Base-by-base conservation (phyloP, 2,329 filamentous ascomycete genomes). In the Cladosporium sp. region DNA sequence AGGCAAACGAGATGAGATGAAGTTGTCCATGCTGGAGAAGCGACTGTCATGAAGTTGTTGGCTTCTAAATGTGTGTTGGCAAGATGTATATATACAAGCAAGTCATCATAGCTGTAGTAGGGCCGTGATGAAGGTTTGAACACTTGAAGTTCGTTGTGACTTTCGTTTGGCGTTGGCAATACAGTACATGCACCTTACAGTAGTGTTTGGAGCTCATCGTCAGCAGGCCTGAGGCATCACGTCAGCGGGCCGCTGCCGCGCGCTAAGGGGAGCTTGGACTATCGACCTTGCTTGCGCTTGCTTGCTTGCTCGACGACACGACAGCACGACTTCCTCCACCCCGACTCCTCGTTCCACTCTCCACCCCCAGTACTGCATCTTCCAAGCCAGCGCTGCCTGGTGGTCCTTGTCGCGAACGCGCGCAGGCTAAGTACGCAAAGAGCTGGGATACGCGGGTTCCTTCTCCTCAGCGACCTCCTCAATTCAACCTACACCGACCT, bases 371-470 rank as follows among this genome's bases (percentile, higher is more conserved):
- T n/a, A 28, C 25, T 25, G 42, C 24, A 32, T n/a, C n/a, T n/a
- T n/a, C n/a, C 12, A 17, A 42, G 3, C 39, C 39, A 42, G 39
- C 39, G n/a, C 20, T 15, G 24, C 25, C 24, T 25, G 20, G 42
- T 28, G 42, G 22, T 45, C 24, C 42, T 47, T 42, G 40, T 28
- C 52, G 52, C 20, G 20, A 44, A 32, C 52, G 37, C 52, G 40
- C 40, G 52, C 52, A 55, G 52, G 52, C 52, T 55, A 55, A 55
- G 52, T 55, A 55, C 52, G 52, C 52, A 37, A 47, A 55, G 52
- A 55, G 52, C 52, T 35, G 40, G 52, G 40, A 55, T 32, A 36
- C 28, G 15, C 34, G 39, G 34, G 5, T 39, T 55, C 47, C 32
- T 28, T 40, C 37, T 47, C 17, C 15, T 55, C 35, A 40, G 51